Percentiles rank a stretch among this genome's conserved stretches.
phyloP scores from a whole-genome alignment of 148 eudicot genomes.

The Cornus florida region DNA sequence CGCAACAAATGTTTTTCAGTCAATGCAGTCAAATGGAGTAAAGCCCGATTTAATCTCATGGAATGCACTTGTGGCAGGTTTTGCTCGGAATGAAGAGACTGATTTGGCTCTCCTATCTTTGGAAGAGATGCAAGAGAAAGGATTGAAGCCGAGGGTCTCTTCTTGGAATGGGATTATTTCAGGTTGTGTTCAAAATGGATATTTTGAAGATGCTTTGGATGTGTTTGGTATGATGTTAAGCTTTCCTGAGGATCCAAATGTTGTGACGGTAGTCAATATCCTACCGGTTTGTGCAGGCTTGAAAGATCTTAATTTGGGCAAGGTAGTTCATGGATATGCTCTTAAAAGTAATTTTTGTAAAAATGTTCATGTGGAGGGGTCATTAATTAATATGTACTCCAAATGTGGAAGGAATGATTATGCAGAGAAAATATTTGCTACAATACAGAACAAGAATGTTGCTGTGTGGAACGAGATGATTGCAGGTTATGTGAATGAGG shows the following conservation, averaged over 20 bases:
- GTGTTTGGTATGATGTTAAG: slow-evolving; percentile 33
- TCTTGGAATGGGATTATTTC: slow-evolving; percentile 65
- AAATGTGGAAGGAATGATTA: slow-evolving; percentile 42
- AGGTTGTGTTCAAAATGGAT: slow-evolving; percentile 45
- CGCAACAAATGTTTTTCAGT: slow-evolving; percentile 39
- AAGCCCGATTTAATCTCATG: slow-evolving; percentile 51
- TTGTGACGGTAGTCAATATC: slow-evolving; percentile 43
- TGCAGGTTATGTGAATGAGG: slow-evolving; percentile 47
- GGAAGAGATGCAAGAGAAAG: slow-evolving; percentile 46
- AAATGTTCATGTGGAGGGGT: slow-evolving; percentile 41
- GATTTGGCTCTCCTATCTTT: slow-evolving; percentile 34
- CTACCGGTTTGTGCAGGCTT: slow-evolving; percentile 48
- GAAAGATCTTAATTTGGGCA: slow-evolving; percentile 39
- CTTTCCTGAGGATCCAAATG: slow-evolving; percentile 32
- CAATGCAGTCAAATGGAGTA: slow-evolving; percentile 48
- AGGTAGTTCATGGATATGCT: slow-evolving; percentile 46
- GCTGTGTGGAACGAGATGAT: slow-evolving; percentile 59
- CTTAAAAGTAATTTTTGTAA: slow-evolving; percentile 32
- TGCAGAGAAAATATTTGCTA: slow-evolving; percentile 39
- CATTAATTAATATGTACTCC: slow-evolving; percentile 46
- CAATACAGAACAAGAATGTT: slow-evolving; percentile 33
- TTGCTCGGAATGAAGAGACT: slow-evolving; percentile 53
- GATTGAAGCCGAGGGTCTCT: slow-evolving; percentile 35
- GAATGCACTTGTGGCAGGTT: slow-evolving; percentile 52
- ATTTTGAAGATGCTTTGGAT: slow-evolving; percentile 44